Conservation (phyloP, 768 basidiomycete species). For the Chiua virens region DNA sequence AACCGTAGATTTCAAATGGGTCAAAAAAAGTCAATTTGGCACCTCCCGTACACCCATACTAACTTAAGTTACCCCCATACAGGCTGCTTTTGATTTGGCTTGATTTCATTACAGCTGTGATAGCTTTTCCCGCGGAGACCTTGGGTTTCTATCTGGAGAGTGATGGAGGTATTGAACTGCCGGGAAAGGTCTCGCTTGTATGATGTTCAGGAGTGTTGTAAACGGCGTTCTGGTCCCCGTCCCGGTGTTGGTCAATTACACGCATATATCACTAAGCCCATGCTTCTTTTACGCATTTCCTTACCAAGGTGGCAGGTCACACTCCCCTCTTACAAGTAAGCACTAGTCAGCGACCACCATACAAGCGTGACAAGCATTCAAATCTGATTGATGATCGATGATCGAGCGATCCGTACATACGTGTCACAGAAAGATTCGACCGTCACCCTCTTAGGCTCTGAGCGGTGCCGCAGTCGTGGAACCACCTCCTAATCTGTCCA, state of each 20-base stretch:
- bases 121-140: conserved; percentile 13
- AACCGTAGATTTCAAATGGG: conserved; percentile 1
- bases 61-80: background rate
- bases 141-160: background rate
- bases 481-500: background rate
- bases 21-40: background rate
- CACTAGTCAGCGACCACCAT: background rate
- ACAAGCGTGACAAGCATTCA: background rate
- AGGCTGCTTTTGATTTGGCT: background rate
- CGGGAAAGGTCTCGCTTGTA: conserved; percentile 1
- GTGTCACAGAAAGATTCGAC: conserved; percentile 2
- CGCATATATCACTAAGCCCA: background rate
- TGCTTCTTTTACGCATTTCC: background rate
- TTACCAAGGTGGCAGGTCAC: background rate
- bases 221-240: background rate
- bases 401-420: conserved; percentile 12
- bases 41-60: conserved; percentile 2
- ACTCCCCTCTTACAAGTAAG: background rate
- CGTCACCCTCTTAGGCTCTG: background rate
- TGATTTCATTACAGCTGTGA: conserved; percentile 5
- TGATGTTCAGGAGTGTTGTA: background rate
- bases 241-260: background rate
- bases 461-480: conserved; percentile 14
- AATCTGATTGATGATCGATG: conserved; percentile 5
- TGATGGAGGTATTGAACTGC: background rate